Percentiles rank a stretch among this genome's conserved stretches.
phyloP scores from a whole-genome alignment of 306 rosid genomes.

The Astragalus glycyphyllos region DNA sequence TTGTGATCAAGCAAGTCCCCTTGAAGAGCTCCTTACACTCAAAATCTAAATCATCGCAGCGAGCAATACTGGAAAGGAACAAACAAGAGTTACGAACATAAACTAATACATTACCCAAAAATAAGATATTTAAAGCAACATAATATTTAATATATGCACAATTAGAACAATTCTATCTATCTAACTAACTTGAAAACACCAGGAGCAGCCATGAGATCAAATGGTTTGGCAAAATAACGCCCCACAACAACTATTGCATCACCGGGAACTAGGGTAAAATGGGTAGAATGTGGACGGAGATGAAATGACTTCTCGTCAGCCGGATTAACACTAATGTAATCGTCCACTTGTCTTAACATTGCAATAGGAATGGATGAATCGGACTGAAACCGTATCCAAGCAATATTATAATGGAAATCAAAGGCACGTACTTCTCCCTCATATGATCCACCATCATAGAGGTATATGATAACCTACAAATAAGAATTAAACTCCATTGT shows the following conservation, averaged over 20 bases:
- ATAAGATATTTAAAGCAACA: not conserved
- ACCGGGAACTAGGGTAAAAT: conserved; percentile 4
- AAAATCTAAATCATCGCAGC: too few species aligned
- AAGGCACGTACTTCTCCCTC: not conserved
- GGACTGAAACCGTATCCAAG: not conserved
- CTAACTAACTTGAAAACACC: not conserved
- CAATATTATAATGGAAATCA: conserved; percentile 8
- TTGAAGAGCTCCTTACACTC: too few species aligned
- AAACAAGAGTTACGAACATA: too few species aligned
- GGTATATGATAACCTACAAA: conserved; percentile 2
- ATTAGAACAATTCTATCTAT: not conserved
- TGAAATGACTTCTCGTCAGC: not conserved
- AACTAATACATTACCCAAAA: not conserved
- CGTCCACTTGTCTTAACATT: not conserved
- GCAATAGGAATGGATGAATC: not conserved
- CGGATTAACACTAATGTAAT: conserved; percentile 1
- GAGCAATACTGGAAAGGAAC: too few species aligned
- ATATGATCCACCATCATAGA: not conserved
- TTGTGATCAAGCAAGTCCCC: not conserved
- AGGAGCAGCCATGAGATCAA: conserved; percentile 15
- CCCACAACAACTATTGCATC: conserved; percentile 7
- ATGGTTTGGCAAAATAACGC: conserved; percentile 13
- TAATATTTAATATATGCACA: not conserved
- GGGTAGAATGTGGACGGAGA: not conserved
- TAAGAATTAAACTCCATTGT: not conserved